Evolutionary conservation across 768 basidiomycete species (phyloP), one percentile per base, ranked within the genome.

Genomic region (Gelatoporia subvermispora): DNA sequence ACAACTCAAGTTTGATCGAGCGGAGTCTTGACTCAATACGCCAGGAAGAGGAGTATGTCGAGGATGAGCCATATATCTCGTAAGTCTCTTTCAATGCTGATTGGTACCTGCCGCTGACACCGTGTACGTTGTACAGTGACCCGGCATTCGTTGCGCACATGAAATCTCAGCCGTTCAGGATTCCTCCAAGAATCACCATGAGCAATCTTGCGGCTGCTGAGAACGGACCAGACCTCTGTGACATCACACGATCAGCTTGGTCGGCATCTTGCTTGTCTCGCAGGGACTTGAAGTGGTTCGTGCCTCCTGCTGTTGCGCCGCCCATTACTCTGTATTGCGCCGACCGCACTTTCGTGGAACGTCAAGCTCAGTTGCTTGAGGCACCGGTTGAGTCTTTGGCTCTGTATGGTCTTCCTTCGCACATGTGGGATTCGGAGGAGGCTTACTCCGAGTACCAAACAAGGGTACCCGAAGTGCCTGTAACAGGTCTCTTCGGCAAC

Each of bases 221-320:
- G 24, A 72, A 65, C 21, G 67, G 83, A 20, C 81, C 84, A 2
- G 64, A 68, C 13, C 72, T 93, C 17, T 61, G 61, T n/a, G 69
- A 73, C n/a, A 86, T 95, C 57, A 75, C 84, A 8, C 62, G 63
- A 16, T 65, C 70, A 17, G 70, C 73, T 11, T 95, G 91, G 85
- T 67, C 74, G 47, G 64, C 72, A n/a, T 93, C 93, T 2, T 90
- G 82, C 60, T 69, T 97, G 23, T 93, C 90, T 35, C 81, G 89
- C 35, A 81, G 80, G 2, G 79, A 79, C 13, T 74, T 93, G 55
- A 83, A 82, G 55, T 96, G 93, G 85, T 90, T 85, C 66, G 73
- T 89, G 16, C 90, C 91, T n/a, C 72, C 83, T 8, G 93, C 73
- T 8, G 78, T 92, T 25, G 95, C 95, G 0, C 95, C 95, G 3